Evolutionary conservation across 2,329 filamentous ascomycete genomes (phyloP).

Genomic region (Trichophyton equinum): DNA sequence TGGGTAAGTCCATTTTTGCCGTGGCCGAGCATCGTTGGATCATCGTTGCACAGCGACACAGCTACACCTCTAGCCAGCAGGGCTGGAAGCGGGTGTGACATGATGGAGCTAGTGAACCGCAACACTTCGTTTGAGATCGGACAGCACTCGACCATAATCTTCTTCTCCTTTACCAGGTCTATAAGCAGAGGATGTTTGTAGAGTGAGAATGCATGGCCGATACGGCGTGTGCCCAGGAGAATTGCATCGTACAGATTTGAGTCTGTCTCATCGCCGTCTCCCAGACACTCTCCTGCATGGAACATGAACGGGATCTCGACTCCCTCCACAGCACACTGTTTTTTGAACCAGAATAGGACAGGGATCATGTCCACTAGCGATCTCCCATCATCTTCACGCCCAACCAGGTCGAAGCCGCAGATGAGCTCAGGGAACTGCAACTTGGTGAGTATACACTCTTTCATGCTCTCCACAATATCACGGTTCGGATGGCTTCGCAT

Average conservation of each 20-base stretch:
- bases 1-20: conserved; percentile 71
- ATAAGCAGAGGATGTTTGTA: conserved; percentile 85
- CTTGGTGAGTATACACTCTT: conserved; percentile 74
- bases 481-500: conserved; percentile 53
- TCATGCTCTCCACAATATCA: conserved; percentile 66
- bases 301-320: conserved; percentile 90
- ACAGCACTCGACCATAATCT: conserved; percentile 79
- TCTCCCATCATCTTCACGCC: conserved; percentile 69
- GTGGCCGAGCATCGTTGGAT: conserved; percentile 77
- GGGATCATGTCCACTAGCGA: conserved; percentile 66
- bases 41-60: conserved; percentile 77
- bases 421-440: conserved; percentile 27
- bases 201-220: conserved; percentile 78
- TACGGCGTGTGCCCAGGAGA: conserved; percentile 71
- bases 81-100: conserved; percentile 61
- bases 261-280: conserved; percentile 63
- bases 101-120: conserved; percentile 61
- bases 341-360: conserved; percentile 86
- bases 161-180: conserved; percentile 77
- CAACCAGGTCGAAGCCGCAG: conserved; percentile 72
- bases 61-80: conserved; percentile 12
- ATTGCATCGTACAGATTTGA: conserved; percentile 82
- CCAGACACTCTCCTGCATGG: conserved; percentile 80
- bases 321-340: conserved; percentile 62
- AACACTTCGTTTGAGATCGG: conserved; percentile 85